Conservation (phyloP, 345 rosid species). For the Moricandia moricandioides region DNA sequence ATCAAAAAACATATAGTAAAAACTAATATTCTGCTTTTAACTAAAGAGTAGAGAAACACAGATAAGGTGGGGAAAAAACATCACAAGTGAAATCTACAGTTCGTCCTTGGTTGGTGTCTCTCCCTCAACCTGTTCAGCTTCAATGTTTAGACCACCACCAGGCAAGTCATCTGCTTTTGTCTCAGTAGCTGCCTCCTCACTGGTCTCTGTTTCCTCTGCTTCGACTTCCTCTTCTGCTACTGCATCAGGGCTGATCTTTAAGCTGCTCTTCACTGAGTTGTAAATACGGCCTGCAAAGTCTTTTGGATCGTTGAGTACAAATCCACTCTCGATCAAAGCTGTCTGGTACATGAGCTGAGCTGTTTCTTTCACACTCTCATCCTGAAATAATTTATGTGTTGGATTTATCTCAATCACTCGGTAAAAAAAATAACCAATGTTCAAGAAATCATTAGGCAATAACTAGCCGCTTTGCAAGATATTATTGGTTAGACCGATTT, state of each 20-base stretch:
- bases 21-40: constrained; percentile 26
- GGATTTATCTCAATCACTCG: background rate
- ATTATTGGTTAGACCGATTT: too few relatives aligned
- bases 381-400: constrained; percentile 45
- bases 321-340: constrained; percentile 95
- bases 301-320: constrained; percentile 66
- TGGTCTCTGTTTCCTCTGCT: constrained; percentile 53
- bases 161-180: constrained; percentile 38
- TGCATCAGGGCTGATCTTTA: constrained; percentile 74
- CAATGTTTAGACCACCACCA: constrained; percentile 22
- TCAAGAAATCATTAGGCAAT: too few relatives aligned
- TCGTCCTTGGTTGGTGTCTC: constrained; percentile 31
- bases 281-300: constrained; percentile 84
- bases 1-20: background rate
- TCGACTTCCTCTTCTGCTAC: constrained; percentile 74
- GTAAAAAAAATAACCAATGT: background rate
- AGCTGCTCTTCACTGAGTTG: constrained; percentile 66
- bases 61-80: constrained; percentile 13
- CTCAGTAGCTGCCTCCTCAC: constrained; percentile 18
- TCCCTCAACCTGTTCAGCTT: constrained; percentile 37
- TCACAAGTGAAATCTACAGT: constrained; percentile 20
- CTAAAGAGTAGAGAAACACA: constrained; percentile 11
- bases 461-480: too few relatives aligned
- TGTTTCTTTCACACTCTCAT: constrained; percentile 65
- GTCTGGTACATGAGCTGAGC: constrained; percentile 92